Conservation (phyloP, 192 early-diverging fungal species). For the Podila clonocystis region DNA sequence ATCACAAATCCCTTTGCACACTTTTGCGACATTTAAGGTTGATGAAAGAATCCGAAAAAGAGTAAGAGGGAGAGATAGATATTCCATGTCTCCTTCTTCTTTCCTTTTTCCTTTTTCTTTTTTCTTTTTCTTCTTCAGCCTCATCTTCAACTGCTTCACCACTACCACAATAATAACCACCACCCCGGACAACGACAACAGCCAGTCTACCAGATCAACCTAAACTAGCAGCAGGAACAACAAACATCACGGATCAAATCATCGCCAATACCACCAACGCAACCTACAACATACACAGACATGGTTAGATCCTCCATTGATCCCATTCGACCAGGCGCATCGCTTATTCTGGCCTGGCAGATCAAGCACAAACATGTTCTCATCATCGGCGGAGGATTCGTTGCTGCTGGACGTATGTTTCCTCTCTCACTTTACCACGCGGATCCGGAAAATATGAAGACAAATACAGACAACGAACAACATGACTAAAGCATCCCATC, state of each 20-base stretch:
- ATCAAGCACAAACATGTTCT: slow-evolving; percentile 78
- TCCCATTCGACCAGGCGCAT: slow-evolving; percentile 71
- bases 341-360: slow-evolving; percentile 87
- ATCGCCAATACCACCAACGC: neutral
- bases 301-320: slow-evolving; percentile 50
- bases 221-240: neutral
- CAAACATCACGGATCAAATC: neutral
- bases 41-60: too few relatives aligned
- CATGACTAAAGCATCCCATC: neutral
- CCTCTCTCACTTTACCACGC: neutral
- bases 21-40: too few relatives aligned
- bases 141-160: neutral
- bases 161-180: neutral
- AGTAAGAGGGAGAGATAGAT: too few relatives aligned
- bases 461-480: too few relatives aligned
- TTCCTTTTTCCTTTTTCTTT: neutral
- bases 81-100: neutral
- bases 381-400: slow-evolving; percentile 90
- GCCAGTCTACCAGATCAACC: neutral
- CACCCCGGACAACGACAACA: too few relatives aligned
- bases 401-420: slow-evolving; percentile 78
- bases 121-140: neutral
- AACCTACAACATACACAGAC: neutral
- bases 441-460: too few relatives aligned
- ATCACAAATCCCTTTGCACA: too few relatives aligned